Conservation (phyloP, 2,329 filamentous ascomycete genomes). For the Chlorencoelia australis region DNA sequence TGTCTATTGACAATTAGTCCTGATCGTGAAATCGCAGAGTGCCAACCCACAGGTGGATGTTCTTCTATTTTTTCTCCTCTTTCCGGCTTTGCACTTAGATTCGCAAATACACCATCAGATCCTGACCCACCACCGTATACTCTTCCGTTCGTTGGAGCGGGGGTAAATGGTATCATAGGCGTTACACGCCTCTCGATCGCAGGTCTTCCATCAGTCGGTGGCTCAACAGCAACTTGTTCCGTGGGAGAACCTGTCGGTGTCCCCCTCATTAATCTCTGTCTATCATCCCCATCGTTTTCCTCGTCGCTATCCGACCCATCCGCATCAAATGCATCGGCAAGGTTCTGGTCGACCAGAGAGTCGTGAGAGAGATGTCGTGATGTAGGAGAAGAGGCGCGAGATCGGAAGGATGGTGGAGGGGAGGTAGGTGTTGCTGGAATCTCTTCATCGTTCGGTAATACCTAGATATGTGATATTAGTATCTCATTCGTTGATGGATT, state of each 20-base stretch:
- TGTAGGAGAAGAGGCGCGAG: slow-evolving; percentile 60
- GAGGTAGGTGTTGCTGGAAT: slow-evolving; percentile 33
- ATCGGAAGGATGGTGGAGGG: slow-evolving; percentile 79
- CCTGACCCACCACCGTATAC: slow-evolving; percentile 66
- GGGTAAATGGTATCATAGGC: slow-evolving; percentile 20
- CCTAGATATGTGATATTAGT: slow-evolving; percentile 30
- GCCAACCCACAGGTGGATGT: slow-evolving; percentile 72
- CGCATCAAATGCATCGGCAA: slow-evolving; percentile 87
- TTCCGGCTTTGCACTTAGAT: slow-evolving; percentile 84
- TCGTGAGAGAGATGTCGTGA: slow-evolving; percentile 35
- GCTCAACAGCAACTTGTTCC: slow-evolving; percentile 21
- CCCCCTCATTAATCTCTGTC: slow-evolving; percentile 75
- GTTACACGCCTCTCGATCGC: slow-evolving; percentile 20
- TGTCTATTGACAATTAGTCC: slow-evolving; percentile 44
- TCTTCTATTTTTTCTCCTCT: slow-evolving; percentile 73
- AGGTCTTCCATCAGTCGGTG: slow-evolving; percentile 14
- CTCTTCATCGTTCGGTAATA: slow-evolving; percentile 49
- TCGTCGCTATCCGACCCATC: slow-evolving; percentile 63
- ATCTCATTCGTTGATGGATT: slow-evolving; percentile 9
- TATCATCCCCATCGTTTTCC: slow-evolving; percentile 68
- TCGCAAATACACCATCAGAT: slow-evolving; percentile 93
- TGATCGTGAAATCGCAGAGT: slow-evolving; percentile 3
- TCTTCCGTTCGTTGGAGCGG: slow-evolving; percentile 27
- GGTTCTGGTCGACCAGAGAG: slow-evolving; percentile 56
- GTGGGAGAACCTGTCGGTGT: slow-evolving; percentile 28